phyloP scores from a whole-genome alignment of 2,329 filamentous ascomycete genomes.

The Sporothrix euskadiensis region DNA sequence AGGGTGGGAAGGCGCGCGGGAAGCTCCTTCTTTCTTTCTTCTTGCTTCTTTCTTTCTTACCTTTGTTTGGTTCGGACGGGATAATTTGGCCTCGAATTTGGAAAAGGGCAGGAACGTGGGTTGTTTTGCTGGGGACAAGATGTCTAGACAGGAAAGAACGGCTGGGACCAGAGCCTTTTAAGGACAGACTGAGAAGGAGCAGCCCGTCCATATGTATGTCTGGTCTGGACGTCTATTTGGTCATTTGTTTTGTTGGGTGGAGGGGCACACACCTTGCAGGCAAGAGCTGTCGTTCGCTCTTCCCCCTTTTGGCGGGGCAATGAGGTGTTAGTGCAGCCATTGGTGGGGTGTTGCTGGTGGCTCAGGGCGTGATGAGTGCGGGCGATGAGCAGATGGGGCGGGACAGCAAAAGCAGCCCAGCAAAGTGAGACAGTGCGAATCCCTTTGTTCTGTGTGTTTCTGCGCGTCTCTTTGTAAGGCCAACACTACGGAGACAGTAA shows the following conservation, averaged over 20 bases:
- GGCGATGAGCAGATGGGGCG: conserved; percentile 18
- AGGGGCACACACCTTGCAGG: conserved; percentile 1
- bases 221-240: conserved; percentile 3
- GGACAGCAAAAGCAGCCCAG: background rate
- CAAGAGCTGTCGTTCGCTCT: background rate
- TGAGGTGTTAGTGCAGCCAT: conserved; percentile 27
- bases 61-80: conserved; percentile 21
- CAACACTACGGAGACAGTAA: background rate
- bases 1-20: background rate
- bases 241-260: conserved; percentile 20
- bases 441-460: background rate
- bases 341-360: conserved; percentile 26
- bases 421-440: conserved; percentile 13
- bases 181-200: conserved; percentile 17
- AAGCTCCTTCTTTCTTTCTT: conserved; percentile 8
- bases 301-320: conserved; percentile 27
- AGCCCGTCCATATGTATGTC: background rate
- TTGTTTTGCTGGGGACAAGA: background rate
- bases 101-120: conserved; percentile 16
- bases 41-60: conserved; percentile 8
- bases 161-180: conserved; percentile 19
- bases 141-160: conserved; percentile 20
- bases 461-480: background rate
- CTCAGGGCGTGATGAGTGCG: conserved; percentile 10
- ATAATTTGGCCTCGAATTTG: background rate